A percentile compares a stretch with the other conserved stretches of the same genome.
phyloP scores from a whole-genome alignment of 768 basidiomycete genomes.

The Tubosaeta brunneosetosa region DNA sequence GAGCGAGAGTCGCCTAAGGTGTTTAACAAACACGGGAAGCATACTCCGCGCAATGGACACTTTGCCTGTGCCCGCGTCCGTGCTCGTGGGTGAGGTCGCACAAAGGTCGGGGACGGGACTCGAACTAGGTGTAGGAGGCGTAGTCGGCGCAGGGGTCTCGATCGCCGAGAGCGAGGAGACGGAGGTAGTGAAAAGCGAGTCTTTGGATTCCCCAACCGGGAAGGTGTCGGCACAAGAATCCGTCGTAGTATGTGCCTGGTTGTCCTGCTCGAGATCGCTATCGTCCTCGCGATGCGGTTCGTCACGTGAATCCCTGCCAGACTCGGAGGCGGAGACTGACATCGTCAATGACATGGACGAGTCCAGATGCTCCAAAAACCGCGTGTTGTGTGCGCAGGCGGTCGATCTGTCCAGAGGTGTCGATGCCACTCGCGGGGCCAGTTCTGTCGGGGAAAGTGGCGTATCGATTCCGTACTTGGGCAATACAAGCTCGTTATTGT shows the following conservation, averaged over 20 bases:
- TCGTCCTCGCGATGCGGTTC: neutral
- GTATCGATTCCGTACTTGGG: conserved; percentile 15
- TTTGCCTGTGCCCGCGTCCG: neutral
- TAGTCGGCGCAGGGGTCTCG: conserved; percentile 21
- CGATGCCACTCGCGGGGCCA: conserved; percentile 6
- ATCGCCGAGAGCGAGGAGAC: conserved; percentile 18
- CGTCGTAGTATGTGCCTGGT: neutral
- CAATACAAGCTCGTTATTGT: conserved; percentile 15
- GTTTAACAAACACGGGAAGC: conserved; percentile 27
- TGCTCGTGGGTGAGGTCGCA: conserved; percentile 2
- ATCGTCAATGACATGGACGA: conserved; percentile 12
- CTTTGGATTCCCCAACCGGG: conserved; percentile 23
- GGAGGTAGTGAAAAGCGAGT: conserved; percentile 28
- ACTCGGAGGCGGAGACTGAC: conserved; percentile 11
- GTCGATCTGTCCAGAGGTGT: conserved; percentile 8
- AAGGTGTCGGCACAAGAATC: conserved; percentile 4
- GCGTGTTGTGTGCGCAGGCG: conserved; percentile 3
- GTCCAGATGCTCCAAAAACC: conserved; percentile 23
- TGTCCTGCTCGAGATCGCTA: neutral
- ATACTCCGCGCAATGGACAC: conserved; percentile 23
- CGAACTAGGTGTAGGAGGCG: conserved; percentile 24
- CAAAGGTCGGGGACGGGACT: conserved; percentile 1
- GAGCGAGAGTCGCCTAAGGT: conserved; percentile 21
- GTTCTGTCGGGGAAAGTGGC: conserved; percentile 6
- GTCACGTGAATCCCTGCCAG: neutral